Evolutionary conservation across 2,329 filamentous ascomycete species (phyloP), one percentile per base, ranked within the genome.

Genomic region (Sporothrix luriei): DNA sequence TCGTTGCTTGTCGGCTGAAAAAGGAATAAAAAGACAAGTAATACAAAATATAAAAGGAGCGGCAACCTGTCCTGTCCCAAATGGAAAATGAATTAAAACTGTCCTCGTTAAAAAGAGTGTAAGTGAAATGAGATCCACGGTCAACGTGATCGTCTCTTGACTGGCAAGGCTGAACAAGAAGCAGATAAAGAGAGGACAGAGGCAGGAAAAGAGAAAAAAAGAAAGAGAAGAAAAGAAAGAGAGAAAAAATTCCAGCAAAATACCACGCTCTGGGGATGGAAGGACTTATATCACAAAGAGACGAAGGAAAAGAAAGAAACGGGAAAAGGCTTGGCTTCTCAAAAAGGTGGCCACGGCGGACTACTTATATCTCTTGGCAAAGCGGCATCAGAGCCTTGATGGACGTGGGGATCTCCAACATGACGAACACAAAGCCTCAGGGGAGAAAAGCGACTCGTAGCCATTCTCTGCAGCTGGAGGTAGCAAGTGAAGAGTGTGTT

Each of bases 61-160:
- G 69, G 69, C 66, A 68, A 70, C 69, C 69, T 65, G 66, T 70
- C 69, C 65, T 69, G 62, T 70, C 66, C 68, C 38, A 54, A 69
- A 33, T 67, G 66, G 68, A 69, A 61, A 69, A 68, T 57, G 68
- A 70, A 64, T 26, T 26, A 68, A 64, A 64, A 55, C 64, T 59
- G 61, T 48, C 70, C 57, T 72, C 67, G 26, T 40, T 48, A 70
- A 67, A 67, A 72, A 71, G 70, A 74, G 71, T 69, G 71, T 70
- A 71, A 66, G 59, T 68, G 65, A 71, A 72, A 71, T 64, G 24
- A 74, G 75, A 76, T 74, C 64, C 74, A 78, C 76, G 77, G 71
- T 78, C 76, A 77, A 78, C 76, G 76, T 76, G 77, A 75, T 76
- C 75, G 73, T 74, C 71, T 75, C 73, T 76, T 74, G 73, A 72